Conservation (phyloP, 768 basidiomycete genomes). For the Naganishia randhawae region DNA sequence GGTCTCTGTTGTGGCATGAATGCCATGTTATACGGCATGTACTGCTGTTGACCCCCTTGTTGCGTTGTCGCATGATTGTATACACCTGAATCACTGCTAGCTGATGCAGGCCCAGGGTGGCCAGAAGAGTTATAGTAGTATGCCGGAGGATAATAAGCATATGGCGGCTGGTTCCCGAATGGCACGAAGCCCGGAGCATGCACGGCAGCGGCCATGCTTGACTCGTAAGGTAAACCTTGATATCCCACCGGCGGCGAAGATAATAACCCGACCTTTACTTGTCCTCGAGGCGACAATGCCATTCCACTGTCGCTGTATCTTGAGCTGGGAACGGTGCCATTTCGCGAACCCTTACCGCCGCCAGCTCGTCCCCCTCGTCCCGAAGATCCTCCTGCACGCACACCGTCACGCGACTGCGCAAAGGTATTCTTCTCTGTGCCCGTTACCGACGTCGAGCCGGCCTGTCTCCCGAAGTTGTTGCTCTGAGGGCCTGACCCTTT, state of each 20-base stretch:
- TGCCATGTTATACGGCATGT: constrained; percentile 19
- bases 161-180: not conserved
- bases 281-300: not conserved
- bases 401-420: not conserved
- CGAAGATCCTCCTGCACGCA: not conserved
- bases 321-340: not conserved
- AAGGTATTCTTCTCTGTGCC: not conserved
- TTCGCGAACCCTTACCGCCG: constrained; percentile 8
- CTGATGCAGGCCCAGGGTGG: constrained; percentile 2
- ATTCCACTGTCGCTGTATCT: constrained; percentile 14
- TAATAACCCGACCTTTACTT: not conserved
- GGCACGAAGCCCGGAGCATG: constrained; percentile 15
- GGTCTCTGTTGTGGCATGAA: constrained; percentile 46
- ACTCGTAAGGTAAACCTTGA: constrained; percentile 14
- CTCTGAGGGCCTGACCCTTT: not conserved
- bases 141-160: constrained; percentile 11
- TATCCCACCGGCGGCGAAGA: not conserved
- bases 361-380: constrained; percentile 1
- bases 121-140: constrained; percentile 20
- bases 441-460: not conserved
- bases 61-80: constrained; percentile 32
- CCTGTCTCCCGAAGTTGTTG: not conserved
- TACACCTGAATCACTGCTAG: constrained; percentile 8
- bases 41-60: constrained; percentile 29
- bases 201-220: constrained; percentile 13